phyloP scores from a whole-genome alignment of 805 yeast genomes.

The Starmerella sirachaensis region DNA sequence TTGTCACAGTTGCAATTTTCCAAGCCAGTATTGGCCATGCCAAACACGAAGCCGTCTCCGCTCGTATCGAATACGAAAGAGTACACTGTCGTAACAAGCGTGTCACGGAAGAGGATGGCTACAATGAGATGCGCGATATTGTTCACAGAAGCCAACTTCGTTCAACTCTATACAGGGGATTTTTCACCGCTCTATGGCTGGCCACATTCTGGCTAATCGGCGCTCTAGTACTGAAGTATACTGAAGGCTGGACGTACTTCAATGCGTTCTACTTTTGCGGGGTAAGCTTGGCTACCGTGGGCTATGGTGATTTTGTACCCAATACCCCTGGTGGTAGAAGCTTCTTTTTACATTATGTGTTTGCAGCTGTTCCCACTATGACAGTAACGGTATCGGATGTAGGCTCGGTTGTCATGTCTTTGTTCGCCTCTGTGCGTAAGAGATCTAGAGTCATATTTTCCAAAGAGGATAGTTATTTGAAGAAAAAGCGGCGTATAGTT shows the following conservation, averaged over 20 bases:
- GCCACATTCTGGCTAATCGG: slow-evolving; percentile 59
- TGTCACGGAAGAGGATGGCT: slow-evolving; percentile 36
- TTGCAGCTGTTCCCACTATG: slow-evolving; percentile 78
- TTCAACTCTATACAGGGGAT: slow-evolving; percentile 21
- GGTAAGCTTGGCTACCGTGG: slow-evolving; percentile 65
- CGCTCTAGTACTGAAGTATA: slow-evolving; percentile 45
- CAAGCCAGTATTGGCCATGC: slow-evolving; percentile 9
- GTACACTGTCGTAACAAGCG: background rate
- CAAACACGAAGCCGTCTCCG: slow-evolving; percentile 1
- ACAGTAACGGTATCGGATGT: slow-evolving; percentile 31
- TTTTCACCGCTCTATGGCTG: slow-evolving; percentile 38
- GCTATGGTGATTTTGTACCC: slow-evolving; percentile 72
- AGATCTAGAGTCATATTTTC: too few relatives aligned
- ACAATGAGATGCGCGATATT: slow-evolving; percentile 44
- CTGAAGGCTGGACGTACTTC: slow-evolving; percentile 56
- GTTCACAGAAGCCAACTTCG: slow-evolving; percentile 23
- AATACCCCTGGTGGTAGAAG: slow-evolving; percentile 50
- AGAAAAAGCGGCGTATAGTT: background rate
- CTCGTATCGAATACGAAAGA: slow-evolving; percentile 6
- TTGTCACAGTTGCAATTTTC: slow-evolving; percentile 36
- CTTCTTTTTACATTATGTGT: slow-evolving; percentile 68
- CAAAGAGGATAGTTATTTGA: too few relatives aligned
- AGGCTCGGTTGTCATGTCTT: slow-evolving; percentile 1
- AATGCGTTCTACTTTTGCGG: slow-evolving; percentile 64
- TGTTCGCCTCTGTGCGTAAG: background rate